Evolutionary conservation across 352 stramenopile species (phyloP).

Genomic region (Thalassiosira exigua): DNA sequence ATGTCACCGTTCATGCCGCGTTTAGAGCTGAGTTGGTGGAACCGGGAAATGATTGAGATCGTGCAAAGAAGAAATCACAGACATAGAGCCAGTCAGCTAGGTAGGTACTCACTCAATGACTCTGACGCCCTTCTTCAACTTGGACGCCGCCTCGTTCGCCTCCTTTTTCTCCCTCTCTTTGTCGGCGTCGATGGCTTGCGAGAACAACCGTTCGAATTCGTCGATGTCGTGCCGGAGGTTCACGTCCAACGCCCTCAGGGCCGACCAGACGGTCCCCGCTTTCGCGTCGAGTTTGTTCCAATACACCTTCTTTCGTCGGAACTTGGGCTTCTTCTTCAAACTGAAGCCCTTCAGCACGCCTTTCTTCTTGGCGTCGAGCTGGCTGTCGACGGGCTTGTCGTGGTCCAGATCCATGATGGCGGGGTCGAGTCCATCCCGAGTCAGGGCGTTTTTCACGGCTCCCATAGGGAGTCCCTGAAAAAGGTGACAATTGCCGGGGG

Average conservation of each 20-base stretch:
- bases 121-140: conserved; percentile 73
- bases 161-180: conserved; percentile 57
- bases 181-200: conserved; percentile 60
- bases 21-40: conserved; percentile 76
- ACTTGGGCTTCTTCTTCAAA: conserved; percentile 44
- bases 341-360: conserved; percentile 27
- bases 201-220: conserved; percentile 81
- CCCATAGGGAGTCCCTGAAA: conserved; percentile 75
- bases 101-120: conserved; percentile 85
- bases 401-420: conserved; percentile 79
- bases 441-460: conserved; percentile 93
- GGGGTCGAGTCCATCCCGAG: conserved; percentile 82
- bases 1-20: conserved; percentile 97
- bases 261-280: conserved; percentile 88
- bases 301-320: conserved; percentile 80
- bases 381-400: conserved; percentile 57
- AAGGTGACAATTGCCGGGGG: no score
- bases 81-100: no score
- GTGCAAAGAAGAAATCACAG: no score
- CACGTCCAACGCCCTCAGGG: conserved; percentile 58
- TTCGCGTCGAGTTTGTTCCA: conserved; percentile 77
- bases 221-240: conserved; percentile 69
- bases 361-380: conserved; percentile 54
- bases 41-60: no score
- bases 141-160: conserved; percentile 3